Percentiles rank a stretch among this genome's conserved stretches.
These are phyloP conservation scores for Candida awuae DNA, from an alignment of 805 yeast species.

Conservation along the genomic window DNA sequence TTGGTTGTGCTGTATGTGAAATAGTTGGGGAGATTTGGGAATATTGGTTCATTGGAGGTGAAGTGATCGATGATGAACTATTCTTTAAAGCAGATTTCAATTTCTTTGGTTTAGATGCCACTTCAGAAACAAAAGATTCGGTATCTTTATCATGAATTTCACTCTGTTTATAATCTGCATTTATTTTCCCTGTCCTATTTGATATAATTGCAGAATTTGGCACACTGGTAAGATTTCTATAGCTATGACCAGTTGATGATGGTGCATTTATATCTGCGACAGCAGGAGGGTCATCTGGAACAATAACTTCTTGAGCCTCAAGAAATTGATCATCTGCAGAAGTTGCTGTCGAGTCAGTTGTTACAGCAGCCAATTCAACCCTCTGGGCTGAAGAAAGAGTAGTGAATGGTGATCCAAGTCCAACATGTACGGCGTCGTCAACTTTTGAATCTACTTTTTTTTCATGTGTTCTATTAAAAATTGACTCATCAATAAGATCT, in stretches of 20 bases:
- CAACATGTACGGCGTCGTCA: background rate
- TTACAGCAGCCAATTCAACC: background rate
- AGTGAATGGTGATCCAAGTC: background rate
- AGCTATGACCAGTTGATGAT: slow-evolving; percentile 7
- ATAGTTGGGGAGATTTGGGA: background rate
- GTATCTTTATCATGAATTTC: background rate
- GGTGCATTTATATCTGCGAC: background rate
- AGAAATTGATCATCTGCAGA: slow-evolving; percentile 7
- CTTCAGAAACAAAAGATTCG: background rate
- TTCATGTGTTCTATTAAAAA: background rate
- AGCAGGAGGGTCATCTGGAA: slow-evolving; percentile 2
- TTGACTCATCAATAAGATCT: slow-evolving; percentile 11
- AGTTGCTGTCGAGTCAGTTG: background rate
- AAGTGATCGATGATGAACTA: slow-evolving; percentile 4
- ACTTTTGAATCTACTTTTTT: background rate
- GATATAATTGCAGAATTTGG: no score
- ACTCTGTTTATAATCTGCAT: background rate
- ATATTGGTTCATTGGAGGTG: slow-evolving; percentile 4
- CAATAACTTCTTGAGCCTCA: slow-evolving; percentile 7
- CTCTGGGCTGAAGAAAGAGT: background rate
- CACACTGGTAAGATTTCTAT: slow-evolving; percentile 7
- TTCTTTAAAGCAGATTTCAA: slow-evolving; percentile 8
- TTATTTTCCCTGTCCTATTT: background rate
- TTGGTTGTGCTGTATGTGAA: background rate
- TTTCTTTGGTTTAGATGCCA: background rate